Percentiles rank a stretch among this genome's conserved stretches.
Evolutionary conservation across 768 basidiomycete species (phyloP).

Genomic region (Macrolepiota dolichaula): DNA sequence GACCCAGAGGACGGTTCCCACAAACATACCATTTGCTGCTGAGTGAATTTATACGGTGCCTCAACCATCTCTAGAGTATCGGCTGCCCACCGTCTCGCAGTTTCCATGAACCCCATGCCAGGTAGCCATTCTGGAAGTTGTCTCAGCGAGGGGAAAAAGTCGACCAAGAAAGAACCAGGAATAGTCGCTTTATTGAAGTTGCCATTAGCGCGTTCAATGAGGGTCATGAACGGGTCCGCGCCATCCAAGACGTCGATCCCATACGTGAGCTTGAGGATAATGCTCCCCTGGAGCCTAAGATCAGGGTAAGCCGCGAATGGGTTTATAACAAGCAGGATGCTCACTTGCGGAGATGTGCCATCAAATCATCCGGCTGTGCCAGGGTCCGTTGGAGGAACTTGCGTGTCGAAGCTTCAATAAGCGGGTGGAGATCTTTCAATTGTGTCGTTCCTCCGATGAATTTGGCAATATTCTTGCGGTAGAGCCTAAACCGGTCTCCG

Average conservation of each 20-base stretch:
- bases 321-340: constrained; percentile 11
- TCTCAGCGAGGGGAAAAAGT: constrained; percentile 38
- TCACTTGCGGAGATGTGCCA: constrained; percentile 39
- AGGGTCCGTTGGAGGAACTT: constrained; percentile 35
- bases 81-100: constrained; percentile 37
- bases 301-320: constrained; percentile 1
- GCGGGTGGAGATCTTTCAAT: constrained; percentile 26
- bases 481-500: constrained; percentile 38
- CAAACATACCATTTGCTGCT: constrained; percentile 41
- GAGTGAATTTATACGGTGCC: constrained; percentile 40
- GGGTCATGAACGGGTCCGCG: constrained; percentile 45
- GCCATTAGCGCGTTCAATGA: constrained; percentile 49
- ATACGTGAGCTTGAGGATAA: constrained; percentile 53
- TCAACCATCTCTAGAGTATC: constrained; percentile 37
- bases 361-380: constrained; percentile 26
- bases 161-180: constrained; percentile 46
- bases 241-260: constrained; percentile 54
- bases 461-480: constrained; percentile 40
- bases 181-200: constrained; percentile 48
- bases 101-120: constrained; percentile 48
- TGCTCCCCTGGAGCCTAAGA: constrained; percentile 44
- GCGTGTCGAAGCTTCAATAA: constrained; percentile 31
- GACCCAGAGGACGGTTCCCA: neutral
- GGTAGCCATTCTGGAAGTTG: constrained; percentile 56
- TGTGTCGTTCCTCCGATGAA: constrained; percentile 32